Evolutionary conservation across 2,329 filamentous ascomycete genomes (phyloP), one percentile per base, ranked within the genome.

Genomic region (Tolypocladium pustulatum): DNA sequence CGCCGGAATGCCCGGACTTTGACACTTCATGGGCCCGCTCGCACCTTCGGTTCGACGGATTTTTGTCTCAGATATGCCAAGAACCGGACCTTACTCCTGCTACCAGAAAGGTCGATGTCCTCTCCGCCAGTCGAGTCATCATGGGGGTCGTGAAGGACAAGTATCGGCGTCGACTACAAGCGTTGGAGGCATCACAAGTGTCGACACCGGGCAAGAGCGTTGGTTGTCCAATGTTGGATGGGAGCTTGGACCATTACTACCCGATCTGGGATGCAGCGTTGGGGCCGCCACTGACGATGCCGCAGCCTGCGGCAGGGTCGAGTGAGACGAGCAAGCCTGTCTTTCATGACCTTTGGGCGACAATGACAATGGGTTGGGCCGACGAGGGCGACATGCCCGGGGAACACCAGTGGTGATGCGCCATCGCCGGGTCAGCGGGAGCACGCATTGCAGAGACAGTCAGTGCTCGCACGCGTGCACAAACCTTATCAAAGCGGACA

Each of bases 191-290:
- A 38, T 56, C 58, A 46, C 58, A 61, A 15, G 60, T 65, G 8
- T 58, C 65, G 54, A 61, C 66, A 22, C 57, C 62, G 2, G 60
- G 62, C 22, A 53, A 22, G 32, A 41, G 60, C n/a, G 61, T 66
- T 22, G 70, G 69, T 5, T 83, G 80, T 60, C 80, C 80, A 17
- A 78, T 82, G 76, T 68, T 81, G 46, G 79, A 82, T 61, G 77
- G 75, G 10, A 80, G 73, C 59, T 61, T 82, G 59, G 74, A 79
- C n/a, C 64, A 69, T 37, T 80, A 76, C 54, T 67, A 79, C 32
- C 69, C 74, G 0, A 64, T 72, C 30, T 81, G 79, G 78, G 75
- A 78, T 34, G 74, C 75, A 8, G 67, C 67, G 55, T 58, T 73
- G 62, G 58, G 34, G 15, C 34, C n/a, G n/a, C 60, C 10, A 61